Evolutionary conservation across 1,284 basidiomycete species (phyloP).

Genomic region (Takashimella koratensis): DNA sequence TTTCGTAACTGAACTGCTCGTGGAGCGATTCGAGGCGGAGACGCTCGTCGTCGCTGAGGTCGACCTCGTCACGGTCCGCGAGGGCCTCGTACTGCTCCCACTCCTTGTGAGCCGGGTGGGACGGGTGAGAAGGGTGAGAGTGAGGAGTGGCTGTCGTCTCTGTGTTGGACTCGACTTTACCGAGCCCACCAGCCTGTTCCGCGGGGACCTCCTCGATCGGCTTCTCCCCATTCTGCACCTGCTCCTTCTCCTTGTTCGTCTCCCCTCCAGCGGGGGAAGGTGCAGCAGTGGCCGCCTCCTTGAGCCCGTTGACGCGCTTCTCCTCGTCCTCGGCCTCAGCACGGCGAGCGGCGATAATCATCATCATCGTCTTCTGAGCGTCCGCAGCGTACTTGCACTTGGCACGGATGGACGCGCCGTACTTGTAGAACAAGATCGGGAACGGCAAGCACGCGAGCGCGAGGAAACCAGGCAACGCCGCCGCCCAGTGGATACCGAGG

Average conservation of each 20-base stretch:
- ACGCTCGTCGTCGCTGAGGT: slow-evolving; percentile 37
- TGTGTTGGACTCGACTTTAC: slow-evolving; percentile 4
- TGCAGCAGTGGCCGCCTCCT: not conserved
- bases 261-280: slow-evolving; percentile 3
- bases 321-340: slow-evolving; percentile 15
- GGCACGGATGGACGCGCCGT: slow-evolving; percentile 59
- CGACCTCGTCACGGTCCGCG: slow-evolving; percentile 37
- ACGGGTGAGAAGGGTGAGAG: slow-evolving; percentile 4
- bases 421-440: slow-evolving; percentile 52
- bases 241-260: slow-evolving; percentile 1
- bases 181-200: not conserved
- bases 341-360: slow-evolving; percentile 37
- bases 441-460: slow-evolving; percentile 58
- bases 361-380: slow-evolving; percentile 34
- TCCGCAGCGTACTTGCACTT: slow-evolving; percentile 53
- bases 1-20: slow-evolving; percentile 26
- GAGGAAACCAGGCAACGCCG: slow-evolving; percentile 61
- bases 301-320: not conserved
- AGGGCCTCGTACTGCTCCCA: slow-evolving; percentile 32
- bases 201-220: not conserved
- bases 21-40: slow-evolving; percentile 28
- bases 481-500: slow-evolving; percentile 63
- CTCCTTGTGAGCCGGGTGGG: slow-evolving; percentile 22
- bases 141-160: too few species aligned
- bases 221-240: slow-evolving; percentile 2